phyloP scores from a whole-genome alignment of 768 basidiomycete genomes.

The Nidula microcarpa region DNA sequence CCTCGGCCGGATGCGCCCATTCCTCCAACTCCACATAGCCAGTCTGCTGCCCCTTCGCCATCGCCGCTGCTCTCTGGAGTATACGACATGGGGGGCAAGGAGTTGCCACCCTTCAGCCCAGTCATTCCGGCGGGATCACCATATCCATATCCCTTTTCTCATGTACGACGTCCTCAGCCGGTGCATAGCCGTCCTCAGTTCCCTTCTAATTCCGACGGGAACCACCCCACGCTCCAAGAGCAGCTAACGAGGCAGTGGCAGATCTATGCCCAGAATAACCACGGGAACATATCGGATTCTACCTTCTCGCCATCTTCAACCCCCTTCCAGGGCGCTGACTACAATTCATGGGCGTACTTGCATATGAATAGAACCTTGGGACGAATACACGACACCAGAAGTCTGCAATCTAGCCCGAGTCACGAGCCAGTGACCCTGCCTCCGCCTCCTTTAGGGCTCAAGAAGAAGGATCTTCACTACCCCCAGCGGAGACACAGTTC shows the following conservation, averaged over 20 bases:
- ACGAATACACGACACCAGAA: conserved; percentile 45
- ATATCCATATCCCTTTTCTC: conserved; percentile 75
- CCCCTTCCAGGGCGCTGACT: conserved; percentile 55
- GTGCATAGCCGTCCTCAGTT: conserved; percentile 24
- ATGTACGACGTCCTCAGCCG: conserved; percentile 55
- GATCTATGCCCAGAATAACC: conserved; percentile 71
- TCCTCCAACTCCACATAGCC: conserved; percentile 76
- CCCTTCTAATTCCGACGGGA: conserved; percentile 27
- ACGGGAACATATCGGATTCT: conserved; percentile 59
- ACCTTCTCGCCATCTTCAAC: conserved; percentile 76
- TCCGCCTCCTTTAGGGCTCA: conserved; percentile 40
- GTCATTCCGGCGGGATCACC: conserved; percentile 66
- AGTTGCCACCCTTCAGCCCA: conserved; percentile 45
- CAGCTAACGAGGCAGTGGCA: conserved; percentile 77
- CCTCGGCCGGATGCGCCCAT: conserved; percentile 72
- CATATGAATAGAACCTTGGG: conserved; percentile 52
- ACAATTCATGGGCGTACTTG: conserved; percentile 70
- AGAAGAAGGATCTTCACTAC: conserved; percentile 36
- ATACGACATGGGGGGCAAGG: conserved; percentile 34
- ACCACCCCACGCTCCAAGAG: conserved; percentile 54
- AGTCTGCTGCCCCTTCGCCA: conserved; percentile 71
- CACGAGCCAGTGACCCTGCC: conserved; percentile 63
- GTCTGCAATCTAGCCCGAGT: conserved; percentile 69
- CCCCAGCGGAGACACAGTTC: conserved; percentile 20
- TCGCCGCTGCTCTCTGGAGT: conserved; percentile 58